Base-by-base conservation (phyloP, 2,329 filamentous ascomycete species). In the Xylariaceae sp. region DNA sequence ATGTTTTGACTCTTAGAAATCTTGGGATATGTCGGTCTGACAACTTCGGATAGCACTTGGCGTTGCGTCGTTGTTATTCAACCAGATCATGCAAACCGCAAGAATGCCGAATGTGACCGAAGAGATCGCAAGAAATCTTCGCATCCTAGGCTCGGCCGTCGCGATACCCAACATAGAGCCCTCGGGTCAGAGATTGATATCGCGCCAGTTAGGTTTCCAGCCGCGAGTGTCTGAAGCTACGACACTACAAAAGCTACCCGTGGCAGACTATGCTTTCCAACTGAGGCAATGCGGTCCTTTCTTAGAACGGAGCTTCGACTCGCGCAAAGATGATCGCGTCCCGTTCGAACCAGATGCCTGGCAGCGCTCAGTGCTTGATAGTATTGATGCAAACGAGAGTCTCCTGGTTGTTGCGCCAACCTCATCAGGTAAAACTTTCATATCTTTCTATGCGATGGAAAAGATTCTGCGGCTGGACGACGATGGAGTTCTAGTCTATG, bases 391-490 rank as follows among this genome's bases (percentile, higher is more conserved):
- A 0, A 78, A 88, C 56, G 82, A 85, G 64, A 90, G 87, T 65
- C 75, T 90, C 0, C 86, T 92, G 60, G 87, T 91, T 0, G 85
- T 92, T 7, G 89, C 89, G 0, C 89, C 89, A 0, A 93, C 89
- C 0, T 89, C 86, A 23, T 86, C 89, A 0, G 89, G 89, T 63
- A 93, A 92, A 72, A 93, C 89, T 0, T 93, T 92, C 71, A 92
- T 92, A 60, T 88, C 84, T 0, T 93, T 92, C 72, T 92, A 93
- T 66, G 89, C 89, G 1, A 93, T 92, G 87, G 87, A 88, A 67
- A 86, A 89, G 68, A 77, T 92, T 0, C 76, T 93, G 8, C 79
- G 88, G 68, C 80, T 80, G 3, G 84, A 83, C 62, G 82, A 92
- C 61, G 83, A 90, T 53, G 85, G 83, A 2, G 80, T 92, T 2